These are phyloP conservation scores for Aspergillus versicolor DNA, from an alignment of 2,329 filamentous ascomycete genomes.

Conservation along the genomic window DNA sequence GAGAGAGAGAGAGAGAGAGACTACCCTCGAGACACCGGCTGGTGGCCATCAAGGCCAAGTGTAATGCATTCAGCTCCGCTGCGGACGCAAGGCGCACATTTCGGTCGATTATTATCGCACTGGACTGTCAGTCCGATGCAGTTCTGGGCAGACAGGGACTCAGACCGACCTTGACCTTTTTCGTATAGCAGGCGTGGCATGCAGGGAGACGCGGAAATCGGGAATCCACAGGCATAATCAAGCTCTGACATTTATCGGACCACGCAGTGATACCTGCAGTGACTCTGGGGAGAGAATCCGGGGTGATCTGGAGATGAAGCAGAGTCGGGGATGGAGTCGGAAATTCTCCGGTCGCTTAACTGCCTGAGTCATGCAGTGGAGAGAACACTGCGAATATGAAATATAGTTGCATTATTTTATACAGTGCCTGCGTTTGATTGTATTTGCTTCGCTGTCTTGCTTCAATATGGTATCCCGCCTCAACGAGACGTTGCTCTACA, in stretches of 20 bases:
- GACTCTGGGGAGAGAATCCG: not conserved
- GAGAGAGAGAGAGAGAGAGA: not conserved
- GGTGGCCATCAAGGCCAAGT: slow-evolving; percentile 21
- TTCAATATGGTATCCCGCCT: no score
- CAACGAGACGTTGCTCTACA: no score
- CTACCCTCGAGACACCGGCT: slow-evolving; percentile 25
- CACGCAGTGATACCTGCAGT: not conserved
- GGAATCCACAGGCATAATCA: not conserved
- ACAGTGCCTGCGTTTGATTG: no score
- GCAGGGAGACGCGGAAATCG: slow-evolving; percentile 16
- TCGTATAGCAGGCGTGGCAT: slow-evolving; percentile 23
- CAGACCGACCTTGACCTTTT: slow-evolving; percentile 19
- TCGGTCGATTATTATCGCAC: slow-evolving; percentile 33
- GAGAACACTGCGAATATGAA: not conserved
- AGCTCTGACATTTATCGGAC: not conserved
- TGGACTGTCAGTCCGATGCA: not conserved
- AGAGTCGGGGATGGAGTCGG: not conserved
- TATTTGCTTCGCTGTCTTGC: no score
- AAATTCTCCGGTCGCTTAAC: not conserved
- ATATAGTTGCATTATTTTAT: no score
- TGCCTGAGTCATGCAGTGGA: no score
- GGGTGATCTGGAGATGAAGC: not conserved
- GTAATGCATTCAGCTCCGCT: slow-evolving; percentile 27
- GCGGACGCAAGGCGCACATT: slow-evolving; percentile 28
- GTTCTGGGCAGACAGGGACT: not conserved